Percentiles rank a stretch among this genome's conserved stretches.
Conservation (phyloP, 2,329 filamentous ascomycete species). For the Acephala macrosclerotiorum region DNA sequence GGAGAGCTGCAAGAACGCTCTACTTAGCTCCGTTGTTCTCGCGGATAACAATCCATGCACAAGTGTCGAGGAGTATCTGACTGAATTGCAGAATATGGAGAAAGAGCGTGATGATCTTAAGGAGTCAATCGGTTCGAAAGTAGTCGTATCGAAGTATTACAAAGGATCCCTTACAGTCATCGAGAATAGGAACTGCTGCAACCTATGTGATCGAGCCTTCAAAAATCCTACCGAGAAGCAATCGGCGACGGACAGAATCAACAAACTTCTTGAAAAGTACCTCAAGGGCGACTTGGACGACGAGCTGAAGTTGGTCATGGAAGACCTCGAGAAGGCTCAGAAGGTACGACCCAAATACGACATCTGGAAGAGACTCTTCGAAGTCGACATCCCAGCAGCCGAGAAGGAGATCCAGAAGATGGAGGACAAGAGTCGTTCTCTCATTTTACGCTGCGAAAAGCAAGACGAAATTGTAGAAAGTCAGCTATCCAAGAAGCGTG, state of each 20-base stretch:
- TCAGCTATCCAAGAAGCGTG: constrained; percentile 70
- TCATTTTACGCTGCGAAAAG: constrained; percentile 69
- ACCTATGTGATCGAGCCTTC: constrained; percentile 78
- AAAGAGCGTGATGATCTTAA: constrained; percentile 59
- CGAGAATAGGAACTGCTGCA: constrained; percentile 74
- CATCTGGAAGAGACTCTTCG: constrained; percentile 71
- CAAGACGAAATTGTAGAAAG: constrained; percentile 72
- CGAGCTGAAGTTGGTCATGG: constrained; percentile 60
- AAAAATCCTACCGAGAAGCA: constrained; percentile 65
- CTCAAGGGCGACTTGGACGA: constrained; percentile 68
- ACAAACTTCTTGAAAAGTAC: constrained; percentile 67
- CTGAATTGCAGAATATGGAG: constrained; percentile 57
- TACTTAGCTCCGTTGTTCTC: constrained; percentile 57
- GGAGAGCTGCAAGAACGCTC: constrained; percentile 64
- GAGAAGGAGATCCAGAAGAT: constrained; percentile 68
- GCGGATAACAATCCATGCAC: constrained; percentile 47
- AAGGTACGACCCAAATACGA: constrained; percentile 75
- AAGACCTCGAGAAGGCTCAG: constrained; percentile 64
- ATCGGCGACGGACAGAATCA: constrained; percentile 72
- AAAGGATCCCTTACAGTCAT: constrained; percentile 70
- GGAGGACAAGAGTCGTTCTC: constrained; percentile 65
- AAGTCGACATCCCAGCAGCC: constrained; percentile 73
- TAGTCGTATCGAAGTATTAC: constrained; percentile 76
- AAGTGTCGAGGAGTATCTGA: constrained; percentile 61
- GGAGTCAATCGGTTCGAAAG: constrained; percentile 73